Percentiles rank a stretch among this genome's conserved stretches.
phyloP scores from a whole-genome alignment of 2,329 filamentous ascomycete genomes.

The Diplodia scrobiculata region DNA sequence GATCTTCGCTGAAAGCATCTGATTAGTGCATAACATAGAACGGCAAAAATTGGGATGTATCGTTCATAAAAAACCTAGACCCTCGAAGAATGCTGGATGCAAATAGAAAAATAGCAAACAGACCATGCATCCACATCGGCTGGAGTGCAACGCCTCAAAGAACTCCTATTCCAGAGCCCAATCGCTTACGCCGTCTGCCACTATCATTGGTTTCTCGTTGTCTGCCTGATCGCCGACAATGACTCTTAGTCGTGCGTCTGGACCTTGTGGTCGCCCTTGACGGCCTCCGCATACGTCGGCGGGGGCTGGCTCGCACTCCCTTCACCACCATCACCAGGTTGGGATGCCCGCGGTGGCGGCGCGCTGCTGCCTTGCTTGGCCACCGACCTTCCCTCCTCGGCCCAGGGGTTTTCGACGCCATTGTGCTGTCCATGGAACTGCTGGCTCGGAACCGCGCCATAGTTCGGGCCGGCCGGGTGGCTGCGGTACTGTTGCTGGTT shows the following conservation, averaged over 20 bases:
- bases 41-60: neutral
- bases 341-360: neutral
- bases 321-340: conserved; percentile 30
- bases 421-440: conserved; percentile 49
- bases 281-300: conserved; percentile 86
- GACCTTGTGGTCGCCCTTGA: conserved; percentile 88
- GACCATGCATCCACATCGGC: neutral
- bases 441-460: conserved; percentile 36
- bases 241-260: conserved; percentile 52
- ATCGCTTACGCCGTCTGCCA: conserved; percentile 1
- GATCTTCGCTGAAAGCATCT: too few relatives aligned
- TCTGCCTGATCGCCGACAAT: neutral
- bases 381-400: conserved; percentile 13
- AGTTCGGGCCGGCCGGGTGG: conserved; percentile 28
- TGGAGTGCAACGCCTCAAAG: conserved; percentile 1
- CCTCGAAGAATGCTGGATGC: neutral
- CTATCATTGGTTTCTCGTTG: neutral
- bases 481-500: conserved; percentile 24
- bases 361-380: neutral
- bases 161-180: neutral
- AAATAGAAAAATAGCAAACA: neutral
- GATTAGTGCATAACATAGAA: neutral
- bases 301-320: conserved; percentile 56
- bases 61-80: neutral
- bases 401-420: conserved; percentile 27